Percentiles rank a stretch among this genome's conserved stretches.
These are phyloP conservation scores for Aspergillus thermomutatus DNA, from an alignment of 2,329 filamentous ascomycete species.

Conservation along the genomic window DNA sequence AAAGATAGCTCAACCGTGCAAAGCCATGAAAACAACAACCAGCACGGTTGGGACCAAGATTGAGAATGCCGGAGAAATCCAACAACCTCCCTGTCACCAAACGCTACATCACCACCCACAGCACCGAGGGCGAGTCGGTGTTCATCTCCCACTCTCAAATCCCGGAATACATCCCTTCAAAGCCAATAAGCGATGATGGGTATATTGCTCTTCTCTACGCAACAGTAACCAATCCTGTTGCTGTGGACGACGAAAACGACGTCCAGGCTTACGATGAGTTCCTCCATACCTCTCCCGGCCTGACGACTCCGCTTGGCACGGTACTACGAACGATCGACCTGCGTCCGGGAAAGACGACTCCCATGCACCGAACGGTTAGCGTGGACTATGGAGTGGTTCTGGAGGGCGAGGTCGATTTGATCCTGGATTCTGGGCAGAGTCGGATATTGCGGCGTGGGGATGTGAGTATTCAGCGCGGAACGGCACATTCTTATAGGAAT, in stretches of 20 bases:
- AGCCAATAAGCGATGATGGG: conserved; percentile 26
- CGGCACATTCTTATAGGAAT: conserved; percentile 30
- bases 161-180: conserved; percentile 31
- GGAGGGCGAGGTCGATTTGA: conserved; percentile 48
- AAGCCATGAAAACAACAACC: background rate
- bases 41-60: background rate
- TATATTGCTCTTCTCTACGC: conserved; percentile 31
- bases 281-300: conserved; percentile 31
- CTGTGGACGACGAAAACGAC: conserved; percentile 30
- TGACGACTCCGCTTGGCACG: conserved; percentile 30
- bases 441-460: conserved; percentile 47
- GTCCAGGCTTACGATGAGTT: conserved; percentile 32
- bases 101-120: conserved; percentile 40
- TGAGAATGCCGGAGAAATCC: conserved; percentile 11
- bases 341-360: conserved; percentile 28
- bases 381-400: conserved; percentile 51
- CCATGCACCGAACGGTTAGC: conserved; percentile 38
- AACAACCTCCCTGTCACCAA: conserved; percentile 31
- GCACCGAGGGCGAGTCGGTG: conserved; percentile 33
- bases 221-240: conserved; percentile 25
- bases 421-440: conserved; percentile 47
- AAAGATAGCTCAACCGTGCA: background rate
- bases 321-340: conserved; percentile 35
- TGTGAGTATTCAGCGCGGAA: conserved; percentile 51
- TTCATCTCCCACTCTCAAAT: conserved; percentile 33